Base-by-base conservation (phyloP, 441 rosid species). In the Gossypium laxum region DNA sequence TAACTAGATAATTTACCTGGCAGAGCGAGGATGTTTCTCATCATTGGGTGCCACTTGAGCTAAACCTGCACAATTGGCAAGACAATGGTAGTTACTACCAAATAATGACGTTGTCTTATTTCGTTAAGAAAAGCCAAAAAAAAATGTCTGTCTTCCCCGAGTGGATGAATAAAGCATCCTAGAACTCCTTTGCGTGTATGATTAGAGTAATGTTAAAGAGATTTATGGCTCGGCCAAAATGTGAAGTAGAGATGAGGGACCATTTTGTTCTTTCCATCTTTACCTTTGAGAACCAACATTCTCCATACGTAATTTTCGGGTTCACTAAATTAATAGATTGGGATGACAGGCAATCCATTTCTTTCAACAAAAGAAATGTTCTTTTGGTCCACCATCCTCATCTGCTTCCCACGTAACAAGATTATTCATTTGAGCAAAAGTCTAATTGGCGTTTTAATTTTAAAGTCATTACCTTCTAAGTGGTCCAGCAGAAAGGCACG, bases 401-500 rank as follows among this genome's bases (percentile, higher is more conserved):
- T 54, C 17, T 26, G n/a, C 11, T 17, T 41, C 17, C 70, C 22
- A 24, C 50, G 11, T 41, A 38, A 22, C 18, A 38, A 34, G 73
- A 15, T 67, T 21, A 38, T 41, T 26, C 3, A 5, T 34, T 62
- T 18, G 8, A 18, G 24, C 15, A 17, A 10, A 15, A 62, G 51
- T 2, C 19, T 34, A 32, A 34, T 43, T 41, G 12, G 52, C 0
- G 18, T 21, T 5, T 64, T 43, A 78, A 71, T 57, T 45, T 45
- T 8, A 43, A 43, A 32, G 74, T 58, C 12, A 18, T 3, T 12
- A 55, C 45, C 52, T 52, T 66, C 47, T 48, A 5, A 14, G 67
- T 68, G 80, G 80, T 64, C 80, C 78, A 41, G 17, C 47, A 55
- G 55, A 52, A 67, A 34, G 58, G 17, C 12, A 24, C 24, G 48